phyloP scores from a whole-genome alignment of 306 rosid genomes.

The Hylodesmum podocarpum region DNA sequence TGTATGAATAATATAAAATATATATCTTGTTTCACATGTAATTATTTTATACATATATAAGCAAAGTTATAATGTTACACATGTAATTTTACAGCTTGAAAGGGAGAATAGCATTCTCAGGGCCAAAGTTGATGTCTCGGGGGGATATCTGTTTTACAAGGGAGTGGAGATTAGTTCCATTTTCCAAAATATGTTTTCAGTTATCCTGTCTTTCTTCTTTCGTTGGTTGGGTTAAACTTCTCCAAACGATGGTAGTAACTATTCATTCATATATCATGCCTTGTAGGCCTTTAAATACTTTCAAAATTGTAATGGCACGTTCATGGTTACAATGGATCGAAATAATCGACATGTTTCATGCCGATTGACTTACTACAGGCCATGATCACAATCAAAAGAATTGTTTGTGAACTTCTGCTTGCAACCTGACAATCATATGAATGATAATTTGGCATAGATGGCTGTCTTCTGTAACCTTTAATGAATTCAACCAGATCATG shows the following conservation, averaged over 20 bases:
- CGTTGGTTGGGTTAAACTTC: constrained; percentile 32
- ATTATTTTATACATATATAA: too few relatives aligned
- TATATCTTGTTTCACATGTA: too few relatives aligned
- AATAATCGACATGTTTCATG: not conserved
- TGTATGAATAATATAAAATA: too few relatives aligned
- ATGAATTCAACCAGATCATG: not conserved
- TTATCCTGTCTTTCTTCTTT: constrained; percentile 24
- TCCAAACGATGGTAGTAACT: constrained; percentile 5
- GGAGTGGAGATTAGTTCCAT: constrained; percentile 27
- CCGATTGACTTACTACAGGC: not conserved
- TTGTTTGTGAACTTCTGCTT: not conserved
- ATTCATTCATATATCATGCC: not conserved
- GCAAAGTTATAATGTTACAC: too few relatives aligned
- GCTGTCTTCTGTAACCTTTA: not conserved
- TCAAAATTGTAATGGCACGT: not conserved
- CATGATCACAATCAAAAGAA: not conserved
- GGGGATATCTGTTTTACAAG: constrained; percentile 18
- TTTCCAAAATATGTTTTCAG: constrained; percentile 32
- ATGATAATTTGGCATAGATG: not conserved
- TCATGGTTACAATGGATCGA: not conserved
- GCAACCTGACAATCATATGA: not conserved
- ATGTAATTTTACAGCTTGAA: constrained; percentile 55
- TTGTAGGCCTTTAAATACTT: not conserved
- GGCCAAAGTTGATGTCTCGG: constrained; percentile 42
- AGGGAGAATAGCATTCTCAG: constrained; percentile 60